Base-by-base conservation (phyloP, 768 basidiomycete species). In the Cystofilobasidium macerans region DNA sequence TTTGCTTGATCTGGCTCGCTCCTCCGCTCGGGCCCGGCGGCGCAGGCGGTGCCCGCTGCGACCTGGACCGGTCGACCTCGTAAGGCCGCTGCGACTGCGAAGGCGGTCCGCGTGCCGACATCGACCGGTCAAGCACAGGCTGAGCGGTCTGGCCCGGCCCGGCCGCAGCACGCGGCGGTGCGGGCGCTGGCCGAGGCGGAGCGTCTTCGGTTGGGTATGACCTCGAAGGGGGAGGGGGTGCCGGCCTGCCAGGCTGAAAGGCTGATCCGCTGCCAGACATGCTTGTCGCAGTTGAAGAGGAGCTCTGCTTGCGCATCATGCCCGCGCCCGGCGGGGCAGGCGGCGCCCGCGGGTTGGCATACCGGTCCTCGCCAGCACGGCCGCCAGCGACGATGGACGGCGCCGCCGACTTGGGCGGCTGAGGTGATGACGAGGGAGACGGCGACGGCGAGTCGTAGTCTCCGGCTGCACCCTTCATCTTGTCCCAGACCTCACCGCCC, bases 1-100 rank as follows among this genome's bases (percentile, higher is more conserved):
- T 59, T 59, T 54, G 56, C 35, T 62, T 40, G 48, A 48, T 22
- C 26, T 56, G 11, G 67, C n/a, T n/a, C n/a, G n/a, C n/a, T n/a
- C n/a, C n/a, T n/a, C n/a, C n/a, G n/a, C n/a, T n/a, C n/a, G n/a
- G n/a, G n/a, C 65, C 45, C 66, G 68, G 24, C 69, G 58, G 38
- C 76, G 69, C 54, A 69, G 69, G 5, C 80, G 73, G 63, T 69
- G 85, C 81, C 36, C 91, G 86, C 71, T 89, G 87, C 3, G 90
- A 92, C 42, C 86, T 85, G 30, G 89, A 89, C 61, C 90, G 86
- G 79, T 94, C 91, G 61, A 94, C 83, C 5, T 58, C 36, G 86
- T 71, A 30, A 86, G 85, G 0, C 83, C 80, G 32, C 81, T 81
- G 28, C 8, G 28, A 20, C 28, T 28, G 18, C 3, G 28, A 13